These are phyloP conservation scores for Talinum fruticosum DNA, from an alignment of 148 eudicot species.

Conservation along the genomic window DNA sequence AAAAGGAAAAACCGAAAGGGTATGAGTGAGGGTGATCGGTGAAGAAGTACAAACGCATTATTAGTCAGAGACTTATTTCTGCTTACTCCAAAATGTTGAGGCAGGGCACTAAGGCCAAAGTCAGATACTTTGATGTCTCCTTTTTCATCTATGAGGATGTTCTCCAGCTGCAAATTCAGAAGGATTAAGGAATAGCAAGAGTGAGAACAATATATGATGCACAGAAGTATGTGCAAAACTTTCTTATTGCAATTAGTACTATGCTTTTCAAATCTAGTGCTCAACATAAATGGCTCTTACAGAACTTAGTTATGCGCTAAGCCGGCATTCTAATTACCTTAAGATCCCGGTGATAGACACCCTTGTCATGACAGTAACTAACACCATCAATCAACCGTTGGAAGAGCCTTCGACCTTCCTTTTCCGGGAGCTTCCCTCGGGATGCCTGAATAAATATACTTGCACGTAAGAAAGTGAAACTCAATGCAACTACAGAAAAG, in stretches of 20 bases:
- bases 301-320: neutral
- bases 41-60: neutral
- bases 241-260: too few species aligned
- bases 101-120: constrained; percentile 94
- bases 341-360: constrained; percentile 89
- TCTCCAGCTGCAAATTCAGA: constrained; percentile 61
- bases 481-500: neutral
- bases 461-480: constrained; percentile 12
- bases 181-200: neutral
- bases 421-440: constrained; percentile 61
- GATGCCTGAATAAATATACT: constrained; percentile 43
- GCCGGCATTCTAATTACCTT: constrained; percentile 41
- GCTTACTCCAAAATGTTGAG: constrained; percentile 80
- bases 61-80: neutral
- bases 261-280: neutral
- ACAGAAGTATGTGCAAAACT: neutral
- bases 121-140: constrained; percentile 86
- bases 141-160: constrained; percentile 65
- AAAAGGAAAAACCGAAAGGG: neutral
- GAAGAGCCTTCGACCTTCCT: constrained; percentile 63
- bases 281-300: neutral
- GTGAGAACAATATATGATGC: neutral
- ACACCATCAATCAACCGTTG: constrained; percentile 88
- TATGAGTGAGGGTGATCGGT: neutral
- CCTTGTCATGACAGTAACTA: constrained; percentile 87